Evolutionary conservation across 768 basidiomycete species (phyloP), one percentile per base, ranked within the genome.

Genomic region (Amanita rubescens): DNA sequence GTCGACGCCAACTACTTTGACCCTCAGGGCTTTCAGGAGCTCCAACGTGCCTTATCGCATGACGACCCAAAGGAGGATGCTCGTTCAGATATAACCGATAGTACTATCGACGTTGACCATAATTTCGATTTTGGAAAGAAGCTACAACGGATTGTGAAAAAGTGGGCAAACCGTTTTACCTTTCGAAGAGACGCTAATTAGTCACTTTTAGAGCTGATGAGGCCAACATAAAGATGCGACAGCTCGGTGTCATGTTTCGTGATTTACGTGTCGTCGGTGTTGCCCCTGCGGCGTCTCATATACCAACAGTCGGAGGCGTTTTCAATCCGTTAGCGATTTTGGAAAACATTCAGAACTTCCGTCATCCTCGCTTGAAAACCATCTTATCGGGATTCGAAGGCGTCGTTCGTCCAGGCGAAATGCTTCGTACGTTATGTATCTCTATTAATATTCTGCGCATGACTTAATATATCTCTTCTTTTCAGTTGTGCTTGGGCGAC

Each of bases 401-500:
- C 7, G 71, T 80, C 2, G 73, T 88, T 11, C 73, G 77, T 3
- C 78, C 84, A 0, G 84, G 85, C 14, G 85, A 90, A 67, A 88
- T 90, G 88, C 74, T 87, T 69, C 72, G 90, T 83, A 60, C 58
- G 87, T 30, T 7, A 9, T 11, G 14, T 30, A 8, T 30, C 10
- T 38, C 33, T 37, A 38, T 47, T 41, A 3, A 34, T 24, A 39
- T 6, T 11, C 15, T 19, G 30, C 27, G 42, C 24, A 44, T 2
- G 19, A 51, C 5, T 60, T 0, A 34, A 20, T n/a, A 24, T 10
- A 3, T 12, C n/a, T 4, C 4, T 37, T 38, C 27, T 22, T 22
- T 37, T n/a, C n/a, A 87, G 87, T 94, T 12, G 91, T 93, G 10
- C 78, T 94, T 22, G 92, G 92, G 19, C 77, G 90, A 27, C 92